Conservation (phyloP, 805 yeast genomes). For the Sugiyamaella qingdaonensis region DNA sequence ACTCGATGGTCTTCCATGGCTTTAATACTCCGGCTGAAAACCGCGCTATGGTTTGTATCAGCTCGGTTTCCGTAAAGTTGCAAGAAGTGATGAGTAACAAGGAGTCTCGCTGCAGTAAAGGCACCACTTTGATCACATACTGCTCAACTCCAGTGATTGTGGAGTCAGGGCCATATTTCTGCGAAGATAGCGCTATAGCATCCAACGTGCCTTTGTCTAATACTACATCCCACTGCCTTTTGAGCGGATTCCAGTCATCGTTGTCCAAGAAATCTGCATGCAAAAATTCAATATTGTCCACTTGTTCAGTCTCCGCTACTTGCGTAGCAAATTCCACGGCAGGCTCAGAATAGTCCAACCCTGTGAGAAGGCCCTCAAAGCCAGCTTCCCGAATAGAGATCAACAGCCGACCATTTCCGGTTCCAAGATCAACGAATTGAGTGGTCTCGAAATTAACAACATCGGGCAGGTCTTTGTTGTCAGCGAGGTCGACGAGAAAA, state of each 20-base stretch:
- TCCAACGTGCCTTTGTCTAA: slow-evolving; percentile 95
- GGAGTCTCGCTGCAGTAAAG: slow-evolving; percentile 53
- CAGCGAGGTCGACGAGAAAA: slow-evolving; percentile 52
- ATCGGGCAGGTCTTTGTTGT: slow-evolving; percentile 22
- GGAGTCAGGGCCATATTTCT: slow-evolving; percentile 37
- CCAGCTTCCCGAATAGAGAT: slow-evolving; percentile 67
- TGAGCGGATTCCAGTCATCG: slow-evolving; percentile 33
- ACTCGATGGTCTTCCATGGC: slow-evolving; percentile 63
- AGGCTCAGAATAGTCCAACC: slow-evolving; percentile 81
- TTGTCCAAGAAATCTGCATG: slow-evolving; percentile 64
- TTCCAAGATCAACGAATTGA: slow-evolving; percentile 74
- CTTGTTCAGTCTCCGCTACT: slow-evolving; percentile 28
- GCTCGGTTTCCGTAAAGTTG: slow-evolving; percentile 83
- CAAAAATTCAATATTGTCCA: slow-evolving; percentile 44
- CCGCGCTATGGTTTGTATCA: slow-evolving; percentile 49
- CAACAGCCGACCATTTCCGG: slow-evolving; percentile 91
- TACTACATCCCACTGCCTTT: slow-evolving; percentile 60
- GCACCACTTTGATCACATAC: slow-evolving; percentile 58
- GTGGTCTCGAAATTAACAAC: slow-evolving; percentile 31
- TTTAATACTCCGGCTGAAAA: slow-evolving; percentile 41
- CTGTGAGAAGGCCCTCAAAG: slow-evolving; percentile 54
- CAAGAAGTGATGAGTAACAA: slow-evolving; percentile 81
- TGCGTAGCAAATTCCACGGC: slow-evolving; percentile 72
- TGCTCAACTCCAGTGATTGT: slow-evolving; percentile 34
- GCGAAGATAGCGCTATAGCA: slow-evolving; percentile 85